Conservation (phyloP, 2,329 filamentous ascomycete genomes). For the Botrytis squamosa region DNA sequence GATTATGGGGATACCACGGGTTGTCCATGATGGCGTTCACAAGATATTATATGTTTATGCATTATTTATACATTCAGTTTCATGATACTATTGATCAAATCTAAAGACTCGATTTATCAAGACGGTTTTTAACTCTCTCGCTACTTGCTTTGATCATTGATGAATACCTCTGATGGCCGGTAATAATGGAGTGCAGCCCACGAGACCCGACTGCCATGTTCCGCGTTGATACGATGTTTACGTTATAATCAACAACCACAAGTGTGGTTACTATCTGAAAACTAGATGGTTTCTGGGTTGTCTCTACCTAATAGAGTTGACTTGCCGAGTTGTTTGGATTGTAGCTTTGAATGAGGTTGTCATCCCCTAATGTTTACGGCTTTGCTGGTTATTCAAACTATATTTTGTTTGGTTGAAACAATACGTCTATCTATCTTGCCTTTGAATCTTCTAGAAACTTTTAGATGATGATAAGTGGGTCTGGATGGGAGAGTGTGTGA, state of each 20-base stretch:
- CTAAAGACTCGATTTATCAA: background rate
- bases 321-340: no score
- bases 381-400: no score
- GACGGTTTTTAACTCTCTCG: background rate
- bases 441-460: no score
- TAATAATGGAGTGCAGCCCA: background rate
- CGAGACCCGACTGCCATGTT: background rate
- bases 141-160: background rate
- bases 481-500: no score
- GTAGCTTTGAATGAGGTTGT: no score
- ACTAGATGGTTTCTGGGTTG: background rate
- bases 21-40: background rate
- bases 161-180: background rate
- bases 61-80: background rate
- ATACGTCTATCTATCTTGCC: no score
- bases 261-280: background rate
- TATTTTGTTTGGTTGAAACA: no score
- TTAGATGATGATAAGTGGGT: no score
- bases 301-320: background rate
- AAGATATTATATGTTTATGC: constrained; percentile 7
- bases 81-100: background rate
- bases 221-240: background rate
- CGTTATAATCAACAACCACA: background rate
- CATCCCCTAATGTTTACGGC: no score
- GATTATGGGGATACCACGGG: constrained; percentile 17